Evolutionary conservation across 345 rosid species (phyloP), one percentile per base, ranked within the genome.

Genomic region (Ceriops tagal): DNA sequence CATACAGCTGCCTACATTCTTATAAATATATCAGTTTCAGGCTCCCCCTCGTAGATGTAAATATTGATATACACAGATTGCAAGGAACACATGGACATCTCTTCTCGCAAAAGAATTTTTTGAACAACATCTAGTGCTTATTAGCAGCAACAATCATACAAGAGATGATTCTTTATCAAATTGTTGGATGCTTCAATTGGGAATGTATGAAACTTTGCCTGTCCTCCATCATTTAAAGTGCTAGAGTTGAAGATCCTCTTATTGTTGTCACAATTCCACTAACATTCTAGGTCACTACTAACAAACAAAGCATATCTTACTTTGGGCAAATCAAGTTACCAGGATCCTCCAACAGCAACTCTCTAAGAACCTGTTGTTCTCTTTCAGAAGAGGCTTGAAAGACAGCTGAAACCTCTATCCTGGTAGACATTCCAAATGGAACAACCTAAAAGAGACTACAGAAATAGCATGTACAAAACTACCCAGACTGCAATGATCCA

Each of bases 401-500:
- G 67, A 37, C 46, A 28, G 71, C 37, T 58, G 69, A 53, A 68
- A 53, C 71, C 37, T 74, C 49, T 26, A 30, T 64, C 19, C 43
- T 32, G 31, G 20, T 35, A 22, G 13, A 47, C 32, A 51, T 70
- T 51, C 66, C 73, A 15, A 52, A 18, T 6, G 75, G 67, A 21
- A 69, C 75, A 61, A 76, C 74, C 88, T 82, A 73, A 65, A 74
- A 65, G 43, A 39, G 19, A 19, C 18, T 11, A 49, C 3, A 70
- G 26, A 66, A 32, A 18, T 22, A 58, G 64, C 20, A 53, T 47
- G 60, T 15, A 43, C 0, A 4, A 13, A 43, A 3, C 49, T 13
- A 18, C 49, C 13, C 49, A 10, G 47, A 43, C 49, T 43, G 49
- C 49, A 43, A 43, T 43, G 18, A 43, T 43, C 49, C 49, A 43